Evolutionary conservation across 768 basidiomycete species (phyloP).

Genomic region (Tylopilus plumbeoviolaceoides): DNA sequence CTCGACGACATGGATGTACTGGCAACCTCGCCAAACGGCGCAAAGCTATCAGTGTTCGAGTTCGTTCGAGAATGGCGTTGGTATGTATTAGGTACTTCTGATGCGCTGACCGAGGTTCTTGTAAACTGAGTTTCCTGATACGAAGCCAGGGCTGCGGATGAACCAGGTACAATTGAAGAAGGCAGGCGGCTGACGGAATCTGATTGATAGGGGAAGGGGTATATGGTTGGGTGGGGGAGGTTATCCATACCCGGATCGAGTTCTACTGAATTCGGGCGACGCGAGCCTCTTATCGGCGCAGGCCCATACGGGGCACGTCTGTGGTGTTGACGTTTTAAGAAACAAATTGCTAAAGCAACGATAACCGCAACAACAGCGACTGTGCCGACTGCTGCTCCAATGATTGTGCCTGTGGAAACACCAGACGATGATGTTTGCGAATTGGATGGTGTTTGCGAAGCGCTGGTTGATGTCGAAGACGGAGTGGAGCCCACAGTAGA

Average conservation of each 20-base stretch:
- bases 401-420: slow-evolving; percentile 44
- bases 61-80: slow-evolving; percentile 15
- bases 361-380: slow-evolving; percentile 51
- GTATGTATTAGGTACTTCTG: slow-evolving; percentile 3
- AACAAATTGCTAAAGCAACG: slow-evolving; percentile 50
- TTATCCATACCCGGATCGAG: slow-evolving; percentile 25
- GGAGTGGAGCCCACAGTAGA: slow-evolving; percentile 36
- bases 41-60: slow-evolving; percentile 21
- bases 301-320: slow-evolving; percentile 27
- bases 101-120: slow-evolving; percentile 6
- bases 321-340: slow-evolving; percentile 33
- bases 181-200: slow-evolving; percentile 16
- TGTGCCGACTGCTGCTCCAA: slow-evolving; percentile 46
- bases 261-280: slow-evolving; percentile 37
- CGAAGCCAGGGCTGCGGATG: neutral
- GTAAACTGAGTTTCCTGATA: slow-evolving; percentile 5
- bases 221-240: slow-evolving; percentile 33
- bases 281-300: slow-evolving; percentile 25
- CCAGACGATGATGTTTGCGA: slow-evolving; percentile 19
- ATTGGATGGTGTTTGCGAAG: slow-evolving; percentile 18
- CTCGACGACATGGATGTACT: slow-evolving; percentile 33
- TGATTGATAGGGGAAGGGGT: slow-evolving; percentile 31
- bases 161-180: slow-evolving; percentile 8
- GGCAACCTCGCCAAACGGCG: slow-evolving; percentile 16
- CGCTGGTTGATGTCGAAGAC: slow-evolving; percentile 17